These are phyloP conservation scores for Dysphania ambrosioides DNA, from an alignment of 148 eudicot species.

Conservation along the genomic window DNA sequence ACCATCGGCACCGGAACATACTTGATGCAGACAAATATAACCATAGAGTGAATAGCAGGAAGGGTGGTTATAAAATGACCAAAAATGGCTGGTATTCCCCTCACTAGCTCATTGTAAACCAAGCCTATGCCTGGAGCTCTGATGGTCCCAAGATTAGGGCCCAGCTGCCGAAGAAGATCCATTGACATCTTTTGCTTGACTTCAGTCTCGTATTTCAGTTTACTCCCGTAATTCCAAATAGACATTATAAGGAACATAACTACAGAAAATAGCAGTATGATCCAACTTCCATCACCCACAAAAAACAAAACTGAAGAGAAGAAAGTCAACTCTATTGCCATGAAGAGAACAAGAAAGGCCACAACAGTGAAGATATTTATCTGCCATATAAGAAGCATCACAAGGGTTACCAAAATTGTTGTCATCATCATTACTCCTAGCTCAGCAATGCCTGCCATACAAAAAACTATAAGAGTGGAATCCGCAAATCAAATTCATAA, in stretches of 20 bases:
- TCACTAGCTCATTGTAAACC: slow-evolving; percentile 91
- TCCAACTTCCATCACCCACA: slow-evolving; percentile 96
- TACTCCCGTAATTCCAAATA: slow-evolving; percentile 95
- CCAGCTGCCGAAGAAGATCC: slow-evolving; percentile 79
- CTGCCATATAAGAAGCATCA: slow-evolving; percentile 99
- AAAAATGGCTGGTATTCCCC: slow-evolving; percentile 89
- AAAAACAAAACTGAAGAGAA: slow-evolving; percentile 82
- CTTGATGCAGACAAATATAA: slow-evolving; percentile 90
- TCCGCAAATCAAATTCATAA: neutral
- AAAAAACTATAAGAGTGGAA: slow-evolving; percentile 30
- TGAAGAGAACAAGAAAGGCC: slow-evolving; percentile 64
- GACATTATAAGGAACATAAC: slow-evolving; percentile 77
- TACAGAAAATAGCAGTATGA: slow-evolving; percentile 71
- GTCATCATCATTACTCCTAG: slow-evolving; percentile 97
- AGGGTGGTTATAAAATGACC: slow-evolving; percentile 90
- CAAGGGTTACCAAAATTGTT: slow-evolving; percentile 84
- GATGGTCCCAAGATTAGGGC: slow-evolving; percentile 85
- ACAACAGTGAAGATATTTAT: slow-evolving; percentile 67
- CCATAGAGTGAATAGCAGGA: slow-evolving; percentile 97
- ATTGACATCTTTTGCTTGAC: slow-evolving; percentile 83
- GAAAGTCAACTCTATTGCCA: slow-evolving; percentile 85
- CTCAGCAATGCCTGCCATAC: slow-evolving; percentile 84
- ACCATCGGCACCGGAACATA: slow-evolving; percentile 89
- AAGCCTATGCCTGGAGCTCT: slow-evolving; percentile 98
- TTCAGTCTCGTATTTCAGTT: slow-evolving; percentile 92